Evolutionary conservation across 495 filamentous ascomycete genomes (phyloP).

Genomic region (Hypoxylon lienhwacheense): DNA sequence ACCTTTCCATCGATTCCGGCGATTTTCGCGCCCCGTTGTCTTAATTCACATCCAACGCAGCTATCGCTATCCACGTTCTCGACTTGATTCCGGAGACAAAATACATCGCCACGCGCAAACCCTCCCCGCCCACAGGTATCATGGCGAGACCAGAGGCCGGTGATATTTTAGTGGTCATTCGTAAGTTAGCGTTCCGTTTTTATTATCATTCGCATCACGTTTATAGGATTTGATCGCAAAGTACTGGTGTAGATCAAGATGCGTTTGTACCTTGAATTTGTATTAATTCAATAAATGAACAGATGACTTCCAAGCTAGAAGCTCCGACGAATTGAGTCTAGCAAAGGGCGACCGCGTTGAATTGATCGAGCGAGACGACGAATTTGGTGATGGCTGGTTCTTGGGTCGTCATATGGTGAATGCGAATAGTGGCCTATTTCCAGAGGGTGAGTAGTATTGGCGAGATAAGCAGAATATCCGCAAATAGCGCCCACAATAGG

Average conservation of each 20-base stretch:
- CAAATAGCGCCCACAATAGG: background rate
- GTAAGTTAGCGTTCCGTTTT: slow-evolving; percentile 58
- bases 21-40: slow-evolving; percentile 9
- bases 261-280: slow-evolving; percentile 12
- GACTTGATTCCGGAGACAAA: slow-evolving; percentile 5
- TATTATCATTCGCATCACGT: slow-evolving; percentile 5
- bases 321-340: slow-evolving; percentile 88
- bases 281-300: slow-evolving; percentile 10
- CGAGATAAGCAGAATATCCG: background rate
- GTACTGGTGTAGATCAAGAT: background rate
- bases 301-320: slow-evolving; percentile 88
- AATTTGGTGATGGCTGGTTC: slow-evolving; percentile 98
- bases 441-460: slow-evolving; percentile 67
- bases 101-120: slow-evolving; percentile 6
- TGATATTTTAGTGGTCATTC: slow-evolving; percentile 72
- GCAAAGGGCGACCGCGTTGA: slow-evolving; percentile 86
- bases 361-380: slow-evolving; percentile 91
- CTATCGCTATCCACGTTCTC: background rate
- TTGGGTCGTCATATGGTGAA: slow-evolving; percentile 78
- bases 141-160: slow-evolving; percentile 60
- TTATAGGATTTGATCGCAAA: background rate
- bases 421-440: slow-evolving; percentile 80
- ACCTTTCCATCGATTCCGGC: slow-evolving; percentile 14
- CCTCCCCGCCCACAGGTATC: slow-evolving; percentile 16
- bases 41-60: slow-evolving; percentile 5